Base-by-base conservation (phyloP, 1,284 basidiomycete genomes). In the Ustilago cynodontis region DNA sequence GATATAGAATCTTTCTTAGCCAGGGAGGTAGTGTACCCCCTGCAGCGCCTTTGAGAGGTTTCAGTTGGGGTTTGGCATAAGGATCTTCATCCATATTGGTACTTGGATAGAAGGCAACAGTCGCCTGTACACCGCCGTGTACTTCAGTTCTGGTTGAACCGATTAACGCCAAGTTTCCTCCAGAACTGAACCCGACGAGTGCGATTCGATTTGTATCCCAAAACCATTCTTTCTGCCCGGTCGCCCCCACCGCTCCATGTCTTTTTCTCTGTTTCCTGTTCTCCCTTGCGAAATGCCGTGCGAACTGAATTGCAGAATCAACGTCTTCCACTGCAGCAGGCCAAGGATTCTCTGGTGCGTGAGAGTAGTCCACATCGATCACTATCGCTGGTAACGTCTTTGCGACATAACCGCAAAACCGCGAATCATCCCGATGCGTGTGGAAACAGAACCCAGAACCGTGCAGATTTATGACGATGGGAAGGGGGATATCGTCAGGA, bases 321-420 rank as follows among this genome's bases (percentile, higher is more conserved):
- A 91, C 90, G 79, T 94, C 93, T 47, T 92, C 90, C 0, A 92
- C 90, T 0, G 92, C 92, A 1, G 90, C 90, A 1, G 93, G 93
- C 78, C 92, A 93, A 5, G 89, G 89, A 59, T 91, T 74, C 79
- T 94, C 92, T 0, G 93, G 93, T 0, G 91, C 92, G 9, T 93
- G 88, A 5, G 92, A 90, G 82, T 93, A 93, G 76, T 91, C 90
- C 22, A 93, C 91, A 5, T 90, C 90, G 9, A 92, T 86, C 2
- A 91, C 90, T 0, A 90, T 87, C 8, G 67, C 65, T 0, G 65
- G 59, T 1, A 81, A 33, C 3, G 62, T 26, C n/a, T 50, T 57
- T 10, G 79, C 74, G 41, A 69, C 54, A 20, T 70, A 59, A 9
- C 61, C 20, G 39, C 77, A 79, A 64, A 73, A 81, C 22, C 66